phyloP scores from a whole-genome alignment of 768 basidiomycete genomes.

The Tubosaeta brunneosetosa region DNA sequence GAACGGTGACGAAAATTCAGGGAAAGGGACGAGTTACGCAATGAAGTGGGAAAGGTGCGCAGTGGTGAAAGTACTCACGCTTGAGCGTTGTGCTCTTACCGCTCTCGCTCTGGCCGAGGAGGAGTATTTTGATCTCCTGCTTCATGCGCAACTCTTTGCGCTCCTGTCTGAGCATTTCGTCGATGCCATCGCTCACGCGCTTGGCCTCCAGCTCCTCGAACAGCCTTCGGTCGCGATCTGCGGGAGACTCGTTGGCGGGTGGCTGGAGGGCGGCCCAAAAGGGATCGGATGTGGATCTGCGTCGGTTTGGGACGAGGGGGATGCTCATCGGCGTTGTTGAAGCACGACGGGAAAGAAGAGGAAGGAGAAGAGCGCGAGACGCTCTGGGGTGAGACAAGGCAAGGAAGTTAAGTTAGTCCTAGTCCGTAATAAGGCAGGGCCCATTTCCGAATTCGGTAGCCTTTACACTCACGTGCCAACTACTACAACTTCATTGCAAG shows the following conservation, averaged over 20 bases:
- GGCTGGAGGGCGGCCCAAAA: slow-evolving; percentile 63
- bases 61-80: slow-evolving; percentile 51
- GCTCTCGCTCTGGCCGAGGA: slow-evolving; percentile 86
- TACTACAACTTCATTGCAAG: not conserved
- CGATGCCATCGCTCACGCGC: slow-evolving; percentile 70
- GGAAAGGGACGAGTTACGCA: not conserved
- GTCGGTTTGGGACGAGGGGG: slow-evolving; percentile 35
- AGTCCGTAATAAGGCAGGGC: slow-evolving; percentile 18
- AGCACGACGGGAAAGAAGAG: slow-evolving; percentile 1
- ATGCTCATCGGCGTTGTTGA: slow-evolving; percentile 17
- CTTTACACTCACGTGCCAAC: slow-evolving; percentile 14
- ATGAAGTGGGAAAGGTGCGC: slow-evolving; percentile 2
- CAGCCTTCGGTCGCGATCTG: slow-evolving; percentile 61
- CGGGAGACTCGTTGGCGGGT: slow-evolving; percentile 65
- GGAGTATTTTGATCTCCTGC: slow-evolving; percentile 67
- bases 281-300: slow-evolving; percentile 59
- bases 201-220: slow-evolving; percentile 67
- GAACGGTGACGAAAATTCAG: not conserved
- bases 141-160: slow-evolving; percentile 55
- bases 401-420: slow-evolving; percentile 13
- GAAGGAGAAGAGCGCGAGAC: slow-evolving; percentile 8
- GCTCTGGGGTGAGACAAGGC: slow-evolving; percentile 18
- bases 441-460: slow-evolving; percentile 23
- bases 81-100: slow-evolving; percentile 87
- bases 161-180: slow-evolving; percentile 71